phyloP scores from a whole-genome alignment of 2,329 filamentous ascomycete species.

The Ceratocystis ficicola region DNA sequence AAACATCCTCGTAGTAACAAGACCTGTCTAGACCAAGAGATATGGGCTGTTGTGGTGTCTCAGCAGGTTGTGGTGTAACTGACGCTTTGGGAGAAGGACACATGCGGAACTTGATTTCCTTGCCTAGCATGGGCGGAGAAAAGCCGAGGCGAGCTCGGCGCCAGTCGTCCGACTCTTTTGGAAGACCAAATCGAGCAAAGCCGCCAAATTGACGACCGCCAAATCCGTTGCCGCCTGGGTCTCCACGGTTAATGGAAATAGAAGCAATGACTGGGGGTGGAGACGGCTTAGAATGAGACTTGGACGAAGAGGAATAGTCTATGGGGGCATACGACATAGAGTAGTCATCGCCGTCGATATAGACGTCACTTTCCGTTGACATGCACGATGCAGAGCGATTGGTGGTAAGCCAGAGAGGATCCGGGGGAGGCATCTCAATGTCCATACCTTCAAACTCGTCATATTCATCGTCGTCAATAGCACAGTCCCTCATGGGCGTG shows the following conservation, averaged over 20 bases:
- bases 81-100: slow-evolving; percentile 76
- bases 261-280: not conserved
- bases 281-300: not conserved
- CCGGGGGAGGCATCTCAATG: slow-evolving; percentile 27
- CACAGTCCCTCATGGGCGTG: slow-evolving; percentile 26
- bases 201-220: slow-evolving; percentile 12
- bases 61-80: slow-evolving; percentile 1
- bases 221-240: not conserved
- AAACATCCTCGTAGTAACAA: slow-evolving; percentile 3
- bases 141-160: slow-evolving; percentile 37
- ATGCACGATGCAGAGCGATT: slow-evolving; percentile 12
- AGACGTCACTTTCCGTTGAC: slow-evolving; percentile 16
- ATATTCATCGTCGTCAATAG: slow-evolving; percentile 16
- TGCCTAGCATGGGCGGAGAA: slow-evolving; percentile 79
- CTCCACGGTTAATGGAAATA: not conserved
- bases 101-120: slow-evolving; percentile 65
- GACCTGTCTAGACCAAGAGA: not conserved
- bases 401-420: slow-evolving; percentile 30
- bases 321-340: slow-evolving; percentile 29
- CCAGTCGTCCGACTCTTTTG: slow-evolving; percentile 13
- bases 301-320: slow-evolving; percentile 9
- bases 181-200: slow-evolving; percentile 12
- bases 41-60: not conserved
- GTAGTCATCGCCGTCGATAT: slow-evolving; percentile 25
- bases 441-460: slow-evolving; percentile 25